phyloP scores from a whole-genome alignment of 1,139 yeast species.

The Suzukiozyma palmioleophila region DNA sequence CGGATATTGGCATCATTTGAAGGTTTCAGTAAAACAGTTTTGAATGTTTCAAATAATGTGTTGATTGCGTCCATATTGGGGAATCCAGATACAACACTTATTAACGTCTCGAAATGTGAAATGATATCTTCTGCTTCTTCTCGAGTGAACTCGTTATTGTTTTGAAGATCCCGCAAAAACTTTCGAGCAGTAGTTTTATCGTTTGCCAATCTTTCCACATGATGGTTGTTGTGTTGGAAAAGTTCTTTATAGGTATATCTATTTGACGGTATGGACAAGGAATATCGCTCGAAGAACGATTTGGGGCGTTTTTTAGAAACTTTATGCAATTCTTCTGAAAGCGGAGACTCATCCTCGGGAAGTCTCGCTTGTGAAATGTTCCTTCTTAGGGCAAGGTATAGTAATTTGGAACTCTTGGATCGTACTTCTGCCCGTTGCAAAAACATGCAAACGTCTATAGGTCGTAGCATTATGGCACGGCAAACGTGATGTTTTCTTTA shows the following conservation, averaged over 20 bases:
- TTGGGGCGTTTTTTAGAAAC: neutral
- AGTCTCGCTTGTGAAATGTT: no score
- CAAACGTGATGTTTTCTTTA: no score
- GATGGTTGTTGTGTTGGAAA: neutral
- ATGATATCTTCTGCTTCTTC: constrained; percentile 12
- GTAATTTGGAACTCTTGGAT: neutral
- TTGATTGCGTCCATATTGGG: constrained; percentile 11
- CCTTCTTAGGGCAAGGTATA: no score
- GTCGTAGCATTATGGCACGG: constrained; percentile 2
- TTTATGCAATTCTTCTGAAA: no score
- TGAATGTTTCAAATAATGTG: constrained; percentile 22
- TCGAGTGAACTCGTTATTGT: constrained; percentile 6
- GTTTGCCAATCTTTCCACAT: neutral
- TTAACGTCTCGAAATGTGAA: constrained; percentile 12
- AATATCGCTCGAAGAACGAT: neutral
- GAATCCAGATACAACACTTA: constrained; percentile 17
- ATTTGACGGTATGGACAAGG: neutral
- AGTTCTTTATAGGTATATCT: neutral
- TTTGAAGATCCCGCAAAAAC: constrained; percentile 10
- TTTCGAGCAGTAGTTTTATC: neutral
- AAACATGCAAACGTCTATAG: neutral
- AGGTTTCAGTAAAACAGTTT: constrained; percentile 8
- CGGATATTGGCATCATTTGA: constrained; percentile 3
- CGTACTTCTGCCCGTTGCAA: constrained; percentile 1
- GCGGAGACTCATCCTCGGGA: no score